phyloP scores from a whole-genome alignment of 2,329 filamentous ascomycete genomes.

The Alternaria arborescens region DNA sequence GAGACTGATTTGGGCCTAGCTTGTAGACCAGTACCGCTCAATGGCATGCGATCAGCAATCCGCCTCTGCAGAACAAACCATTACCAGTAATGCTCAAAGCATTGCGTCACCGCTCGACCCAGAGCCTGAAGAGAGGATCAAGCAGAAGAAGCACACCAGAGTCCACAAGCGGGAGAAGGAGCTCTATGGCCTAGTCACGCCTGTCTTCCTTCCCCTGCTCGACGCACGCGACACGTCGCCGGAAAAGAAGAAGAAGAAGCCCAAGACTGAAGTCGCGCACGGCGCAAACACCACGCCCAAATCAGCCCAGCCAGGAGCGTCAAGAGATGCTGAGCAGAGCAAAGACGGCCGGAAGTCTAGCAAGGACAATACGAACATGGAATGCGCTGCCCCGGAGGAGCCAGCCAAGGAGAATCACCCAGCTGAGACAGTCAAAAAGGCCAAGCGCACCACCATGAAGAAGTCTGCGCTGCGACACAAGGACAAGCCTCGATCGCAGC shows the following conservation, averaged over 20 bases:
- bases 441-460: conserved; percentile 39
- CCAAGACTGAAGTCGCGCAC: conserved; percentile 17
- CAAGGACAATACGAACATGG: conserved; percentile 29
- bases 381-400: conserved; percentile 18
- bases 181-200: conserved; percentile 49
- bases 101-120: conserved; percentile 18
- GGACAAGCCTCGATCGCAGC: conserved; percentile 32
- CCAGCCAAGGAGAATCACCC: conserved; percentile 21
- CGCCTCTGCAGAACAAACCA: conserved; percentile 15
- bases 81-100: conserved; percentile 12
- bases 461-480: conserved; percentile 45
- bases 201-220: conserved; percentile 48
- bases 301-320: conserved; percentile 20
- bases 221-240: conserved; percentile 40
- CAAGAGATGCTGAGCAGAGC: conserved; percentile 34
- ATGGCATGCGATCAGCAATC: conserved; percentile 38
- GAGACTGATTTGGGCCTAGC: conserved; percentile 43
- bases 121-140: conserved; percentile 36
- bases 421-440: conserved; percentile 32
- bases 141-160: conserved; percentile 47
- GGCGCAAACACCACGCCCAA: conserved; percentile 16
- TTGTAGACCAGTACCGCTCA: conserved; percentile 43
- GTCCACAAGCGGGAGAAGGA: conserved; percentile 51
- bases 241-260: conserved; percentile 37
- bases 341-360: conserved; percentile 29